Base-by-base conservation (phyloP, 352 stramenopile genomes). In the Phytophthora ramorum region DNA sequence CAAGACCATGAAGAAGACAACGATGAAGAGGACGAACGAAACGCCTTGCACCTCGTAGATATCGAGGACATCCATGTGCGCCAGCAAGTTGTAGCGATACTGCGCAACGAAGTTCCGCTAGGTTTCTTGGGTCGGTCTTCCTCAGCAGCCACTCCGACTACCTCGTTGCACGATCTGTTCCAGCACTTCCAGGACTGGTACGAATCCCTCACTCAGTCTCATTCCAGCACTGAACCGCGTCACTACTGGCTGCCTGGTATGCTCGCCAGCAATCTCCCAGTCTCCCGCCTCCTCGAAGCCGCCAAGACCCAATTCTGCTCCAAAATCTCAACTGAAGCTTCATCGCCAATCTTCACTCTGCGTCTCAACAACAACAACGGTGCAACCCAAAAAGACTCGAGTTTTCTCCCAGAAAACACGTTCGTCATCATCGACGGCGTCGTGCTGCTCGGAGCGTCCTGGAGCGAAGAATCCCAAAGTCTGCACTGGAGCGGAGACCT, bases 391-490 rank as follows among this genome's bases (percentile, higher is more conserved):
- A 16, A 13, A 19, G 62, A 37, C 17, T 14, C n/a, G n/a, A 52
- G 8, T 44, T 35, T 14, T 19, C 32, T 53, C 13, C 38, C 37
- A 12, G 44, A 38, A 2, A 38, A 55, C 24, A 66, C 50, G 3
- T 35, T 85, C 47, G 50, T 51, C 7, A 61, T 78, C 7, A 37
- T 85, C 7, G 58, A 69, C 6, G 76, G 76, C n/a, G 17, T 85
- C 9, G 58, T 74, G 20, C 61, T 82, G 19, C 63, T 78, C 0
- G 57, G 67, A 46, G 70, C 73, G 4, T 46, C 32, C 1, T 82
- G 73, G 76, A 71, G 82, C 28, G 7, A 47, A 24, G 50, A 71
- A 2, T 22, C 34, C n/a, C 24, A 66, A 56, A 34, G 24, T 38
- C 37, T 78, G 6, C 37, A 63, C 6, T 24, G 14, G 20, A 41